Evolutionary conservation across 345 rosid species (phyloP), one percentile per base, ranked within the genome.

Genomic region (Aegle marmelos): DNA sequence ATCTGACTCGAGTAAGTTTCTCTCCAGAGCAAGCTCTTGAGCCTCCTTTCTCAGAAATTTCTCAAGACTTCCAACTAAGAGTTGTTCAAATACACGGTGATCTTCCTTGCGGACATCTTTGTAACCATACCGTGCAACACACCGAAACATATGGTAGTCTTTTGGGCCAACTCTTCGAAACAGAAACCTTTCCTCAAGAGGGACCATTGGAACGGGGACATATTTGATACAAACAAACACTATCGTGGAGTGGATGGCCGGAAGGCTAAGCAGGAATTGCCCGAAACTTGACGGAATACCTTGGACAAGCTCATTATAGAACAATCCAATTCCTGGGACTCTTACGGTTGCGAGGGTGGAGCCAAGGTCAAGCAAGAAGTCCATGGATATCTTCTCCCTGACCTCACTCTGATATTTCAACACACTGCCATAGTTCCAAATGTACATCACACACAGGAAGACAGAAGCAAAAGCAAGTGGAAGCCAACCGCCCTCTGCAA

Each of bases 361-460:
- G 68, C 97, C 98, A 6, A 94, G 93, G 31, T 96, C 99, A 36
- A 78, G 92, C 94, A 96, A 86, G 79, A 88, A 83, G 65, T 96
- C 99, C 90, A 89, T 87, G 27, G 98, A 92, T 68, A 96, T 93
- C 79, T 91, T 92, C 82, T 90, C 97, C 77, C 98, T 79, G 62
- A 96, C 92, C 83, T 96, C 99, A 78, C 97, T 94, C 72, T 79
- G 90, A 93, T 93, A 96, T 88, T 96, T 96, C 81, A 96, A 80
- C 50, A 96, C 95, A 34, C 97, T 96, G 65, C 99, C 98, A 57
- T 96, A 94, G 78, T 96, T 96, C 99, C 98, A 96, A 54, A 85
- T 78, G 90, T 96, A 96, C 99, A 94, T 96, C 63, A 92, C 77
- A 1, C 84, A 85, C 45, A 96, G 93, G 83, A 93, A 96, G 87